Evolutionary conservation across 139 green algal genomes (phyloP), one percentile per base, ranked within the genome.

Genomic region (Spirogloea muscicola): DNA sequence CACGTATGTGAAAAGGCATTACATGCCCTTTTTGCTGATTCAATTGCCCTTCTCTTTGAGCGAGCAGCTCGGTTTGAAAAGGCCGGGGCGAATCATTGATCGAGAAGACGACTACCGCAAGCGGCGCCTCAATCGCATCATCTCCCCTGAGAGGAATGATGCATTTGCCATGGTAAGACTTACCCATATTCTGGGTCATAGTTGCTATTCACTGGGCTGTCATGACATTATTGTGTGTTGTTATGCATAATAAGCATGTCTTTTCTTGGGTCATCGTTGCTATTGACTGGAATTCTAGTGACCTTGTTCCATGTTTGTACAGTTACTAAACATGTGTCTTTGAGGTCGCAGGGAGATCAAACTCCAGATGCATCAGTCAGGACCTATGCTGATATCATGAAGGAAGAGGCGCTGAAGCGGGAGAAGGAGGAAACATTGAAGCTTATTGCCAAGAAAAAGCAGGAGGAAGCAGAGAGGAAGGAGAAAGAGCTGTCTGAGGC

Each of bases 371-470:
- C 86, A 0, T 36, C 82, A n/a, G 84, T 91, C 36, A 78, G 85
- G 34, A 96, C 87, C 2, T 98, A 97, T 63, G 93, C 88, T 3
- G 93, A 98, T 63, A 85, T 93, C 3, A 93, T 98, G 87, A 78
- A 83, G 2, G 88, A 95, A 73, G 76, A 89, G 75, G 76, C 88
- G 79, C 72, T 96, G 58, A 82, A 88, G 48, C 78, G 90, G 3
- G 91, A 96, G 83, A 85, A 88, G 37, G 92, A 96, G 67, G 96
- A 98, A 69, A 97, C 94, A 31, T 82, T 97, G 65, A 71, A 83
- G 16, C 95, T 96, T 72, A 98, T 98, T 49, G 72, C 74, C 21
- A 86, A 90, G 40, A 92, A 96, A 81, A 83, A 90, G 77, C 82
- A 86, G 67, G 74, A 86, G 71, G 86, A 91, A 55, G 80, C 64